Conservation (phyloP, 257 asterid genomes). For the Ilex asprella region DNA sequence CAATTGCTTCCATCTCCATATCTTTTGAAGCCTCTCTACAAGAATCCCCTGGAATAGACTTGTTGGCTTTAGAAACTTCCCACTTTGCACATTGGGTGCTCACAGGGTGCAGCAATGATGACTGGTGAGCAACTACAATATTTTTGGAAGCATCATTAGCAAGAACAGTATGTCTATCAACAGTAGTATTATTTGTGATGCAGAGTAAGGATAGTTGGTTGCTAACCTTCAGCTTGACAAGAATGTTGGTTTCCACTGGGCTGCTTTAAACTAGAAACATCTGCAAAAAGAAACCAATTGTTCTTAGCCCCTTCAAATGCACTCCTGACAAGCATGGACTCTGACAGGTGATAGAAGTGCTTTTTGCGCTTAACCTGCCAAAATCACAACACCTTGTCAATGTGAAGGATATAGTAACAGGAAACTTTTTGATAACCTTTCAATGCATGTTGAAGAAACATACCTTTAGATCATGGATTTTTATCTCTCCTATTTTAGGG, state of each 20-base stretch:
- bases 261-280: conserved; percentile 22
- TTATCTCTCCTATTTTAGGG: conserved; percentile 44
- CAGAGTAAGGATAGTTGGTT: conserved; percentile 11
- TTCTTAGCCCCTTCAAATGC: conserved; percentile 33
- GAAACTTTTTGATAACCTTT: too few relatives aligned
- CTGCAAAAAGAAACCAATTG: conserved; percentile 44
- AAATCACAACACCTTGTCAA: conserved; percentile 5
- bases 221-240: conserved; percentile 3
- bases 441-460: background rate
- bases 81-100: background rate
- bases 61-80: conserved; percentile 8
- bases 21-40: conserved; percentile 9
- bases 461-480: conserved; percentile 52
- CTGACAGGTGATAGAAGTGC: conserved; percentile 51
- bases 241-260: conserved; percentile 6
- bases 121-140: background rate
- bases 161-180: conserved; percentile 5
- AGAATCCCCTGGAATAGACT: conserved; percentile 2
- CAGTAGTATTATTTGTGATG: conserved; percentile 6
- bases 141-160: conserved; percentile 9
- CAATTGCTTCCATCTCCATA: conserved; percentile 14
- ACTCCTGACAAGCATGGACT: conserved; percentile 42
- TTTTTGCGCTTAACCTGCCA: conserved; percentile 46
- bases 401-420: too few relatives aligned
- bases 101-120: background rate